A percentile compares a stretch with the other conserved stretches of the same genome.
These are phyloP conservation scores for Candida nanaspora DNA, from an alignment of 805 yeast species.

Conservation along the genomic window DNA sequence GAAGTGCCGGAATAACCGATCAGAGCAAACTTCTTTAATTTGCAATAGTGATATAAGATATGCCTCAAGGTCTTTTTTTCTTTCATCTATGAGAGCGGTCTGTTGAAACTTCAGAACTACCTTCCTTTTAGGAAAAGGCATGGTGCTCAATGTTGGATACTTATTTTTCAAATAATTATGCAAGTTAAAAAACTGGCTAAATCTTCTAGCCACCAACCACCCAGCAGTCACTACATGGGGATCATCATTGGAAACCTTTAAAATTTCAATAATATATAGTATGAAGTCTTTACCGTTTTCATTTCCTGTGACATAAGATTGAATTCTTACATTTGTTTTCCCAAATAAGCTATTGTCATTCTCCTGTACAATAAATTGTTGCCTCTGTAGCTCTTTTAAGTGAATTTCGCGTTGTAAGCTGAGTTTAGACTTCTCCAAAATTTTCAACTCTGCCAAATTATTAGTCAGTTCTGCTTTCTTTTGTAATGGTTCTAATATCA, in stretches of 20 bases:
- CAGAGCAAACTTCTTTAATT: constrained; percentile 66
- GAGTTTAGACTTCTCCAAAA: constrained; percentile 58
- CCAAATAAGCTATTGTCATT: constrained; percentile 71
- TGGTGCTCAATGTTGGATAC: constrained; percentile 40
- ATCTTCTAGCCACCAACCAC: constrained; percentile 89
- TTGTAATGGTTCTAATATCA: constrained; percentile 58
- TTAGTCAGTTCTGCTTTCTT: constrained; percentile 82
- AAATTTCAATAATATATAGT: constrained; percentile 72
- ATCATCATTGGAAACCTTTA: constrained; percentile 30
- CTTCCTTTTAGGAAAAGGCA: constrained; percentile 54
- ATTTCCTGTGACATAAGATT: constrained; percentile 47
- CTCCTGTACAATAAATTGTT: constrained; percentile 78
- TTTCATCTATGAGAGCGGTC: constrained; percentile 50
- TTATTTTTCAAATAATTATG: constrained; percentile 53
- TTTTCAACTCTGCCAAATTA: constrained; percentile 58
- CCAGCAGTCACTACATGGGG: constrained; percentile 47
- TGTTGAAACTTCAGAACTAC: constrained; percentile 70
- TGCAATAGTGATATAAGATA: constrained; percentile 53
- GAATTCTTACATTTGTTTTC: constrained; percentile 48
- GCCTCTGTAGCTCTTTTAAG: constrained; percentile 64
- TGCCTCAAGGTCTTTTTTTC: constrained; percentile 53
- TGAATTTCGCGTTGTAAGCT: constrained; percentile 69
- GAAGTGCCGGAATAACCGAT: constrained; percentile 66
- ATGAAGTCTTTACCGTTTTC: constrained; percentile 55
- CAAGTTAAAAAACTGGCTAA: constrained; percentile 71